Evolutionary conservation across 2,329 filamentous ascomycete species (phyloP).

Genomic region (Diaporthe sp.): DNA sequence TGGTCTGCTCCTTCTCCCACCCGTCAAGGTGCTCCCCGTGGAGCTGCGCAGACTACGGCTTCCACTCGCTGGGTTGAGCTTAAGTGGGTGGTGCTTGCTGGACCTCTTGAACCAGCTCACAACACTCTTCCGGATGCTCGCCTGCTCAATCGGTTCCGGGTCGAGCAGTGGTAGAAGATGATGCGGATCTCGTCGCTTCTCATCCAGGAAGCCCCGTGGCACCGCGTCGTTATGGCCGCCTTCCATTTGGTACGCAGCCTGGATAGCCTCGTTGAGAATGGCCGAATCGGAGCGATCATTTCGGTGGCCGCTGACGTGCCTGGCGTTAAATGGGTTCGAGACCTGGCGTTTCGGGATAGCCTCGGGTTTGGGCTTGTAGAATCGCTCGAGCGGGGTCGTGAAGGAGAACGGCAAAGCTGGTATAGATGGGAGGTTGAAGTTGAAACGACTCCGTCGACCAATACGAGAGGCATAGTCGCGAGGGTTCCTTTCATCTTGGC

Average conservation of each 20-base stretch:
- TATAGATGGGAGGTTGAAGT: background rate
- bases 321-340: constrained; percentile 13
- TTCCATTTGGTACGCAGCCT: constrained; percentile 25
- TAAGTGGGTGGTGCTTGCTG: constrained; percentile 32
- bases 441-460: background rate
- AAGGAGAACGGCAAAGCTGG: constrained; percentile 1
- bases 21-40: background rate
- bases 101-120: constrained; percentile 36
- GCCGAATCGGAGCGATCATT: constrained; percentile 14
- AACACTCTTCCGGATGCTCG: constrained; percentile 31
- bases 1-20: background rate
- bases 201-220: constrained; percentile 32
- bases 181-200: constrained; percentile 33
- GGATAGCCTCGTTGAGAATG: constrained; percentile 26
- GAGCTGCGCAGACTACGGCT: constrained; percentile 13
- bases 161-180: constrained; percentile 22
- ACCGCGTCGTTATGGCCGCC: background rate
- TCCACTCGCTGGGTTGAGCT: constrained; percentile 21
- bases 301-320: background rate
- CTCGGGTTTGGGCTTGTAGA: background rate
- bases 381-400: constrained; percentile 11
- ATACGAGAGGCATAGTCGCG: background rate
- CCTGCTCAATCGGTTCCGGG: constrained; percentile 30
- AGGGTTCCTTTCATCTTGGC: background rate
- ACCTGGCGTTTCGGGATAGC: constrained; percentile 9